These are phyloP conservation scores for Parafenestella ontariensis DNA, from an alignment of 2,329 filamentous ascomycete genomes.

Conservation along the genomic window DNA sequence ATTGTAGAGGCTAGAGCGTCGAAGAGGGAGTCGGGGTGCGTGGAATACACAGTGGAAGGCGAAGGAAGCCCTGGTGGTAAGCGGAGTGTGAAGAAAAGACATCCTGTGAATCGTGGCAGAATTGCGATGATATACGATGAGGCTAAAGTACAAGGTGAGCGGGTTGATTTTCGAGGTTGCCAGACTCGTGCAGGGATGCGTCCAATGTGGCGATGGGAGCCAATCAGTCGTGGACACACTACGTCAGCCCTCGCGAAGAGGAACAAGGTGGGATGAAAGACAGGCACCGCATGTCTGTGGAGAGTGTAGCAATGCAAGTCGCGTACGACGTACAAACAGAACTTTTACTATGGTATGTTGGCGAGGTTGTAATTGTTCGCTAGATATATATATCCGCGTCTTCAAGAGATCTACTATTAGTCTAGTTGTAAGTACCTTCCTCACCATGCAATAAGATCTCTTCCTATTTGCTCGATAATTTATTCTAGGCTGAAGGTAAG, in stretches of 20 bases:
- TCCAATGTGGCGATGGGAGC: not conserved
- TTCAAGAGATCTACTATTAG: no score
- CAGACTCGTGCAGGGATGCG: not conserved
- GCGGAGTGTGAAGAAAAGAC: not conserved
- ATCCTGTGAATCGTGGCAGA: not conserved
- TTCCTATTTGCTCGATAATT: no score
- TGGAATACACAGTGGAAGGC: not conserved
- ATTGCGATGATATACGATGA: not conserved
- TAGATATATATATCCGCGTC: no score
- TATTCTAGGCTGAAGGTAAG: no score
- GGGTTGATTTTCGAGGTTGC: conserved; percentile 10
- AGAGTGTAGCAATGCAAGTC: no score
- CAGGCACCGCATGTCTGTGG: not conserved
- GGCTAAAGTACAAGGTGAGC: conserved; percentile 13
- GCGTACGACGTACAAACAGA: no score
- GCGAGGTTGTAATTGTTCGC: no score
- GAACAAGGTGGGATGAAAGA: not conserved
- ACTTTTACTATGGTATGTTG: no score
- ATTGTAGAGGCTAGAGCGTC: not conserved
- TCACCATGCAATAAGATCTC: no score
- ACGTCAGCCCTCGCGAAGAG: not conserved
- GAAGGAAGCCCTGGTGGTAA: not conserved
- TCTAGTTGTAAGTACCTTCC: no score
- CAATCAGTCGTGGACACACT: not conserved
- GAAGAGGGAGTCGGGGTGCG: not conserved